Evolutionary conservation across 306 rosid species (phyloP).

Genomic region (Biancaea sappan): DNA sequence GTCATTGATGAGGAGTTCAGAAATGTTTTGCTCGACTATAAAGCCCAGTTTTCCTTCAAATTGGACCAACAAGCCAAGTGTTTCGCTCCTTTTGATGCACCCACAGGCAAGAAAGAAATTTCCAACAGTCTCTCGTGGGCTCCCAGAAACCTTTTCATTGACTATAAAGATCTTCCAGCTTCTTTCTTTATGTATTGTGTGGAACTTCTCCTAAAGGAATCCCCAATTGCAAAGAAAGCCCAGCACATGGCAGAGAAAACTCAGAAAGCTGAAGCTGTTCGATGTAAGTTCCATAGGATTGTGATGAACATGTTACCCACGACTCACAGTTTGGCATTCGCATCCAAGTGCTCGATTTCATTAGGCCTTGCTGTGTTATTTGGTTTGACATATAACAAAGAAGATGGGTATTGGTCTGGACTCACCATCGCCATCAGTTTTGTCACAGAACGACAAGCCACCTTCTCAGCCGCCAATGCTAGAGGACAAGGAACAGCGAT

Average conservation of each 20-base stretch:
- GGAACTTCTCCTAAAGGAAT: conserved; percentile 50
- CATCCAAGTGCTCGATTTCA: conserved; percentile 70
- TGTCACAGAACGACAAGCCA: conserved; percentile 59
- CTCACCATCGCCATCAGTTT: conserved; percentile 68
- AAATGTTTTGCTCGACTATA: conserved; percentile 38
- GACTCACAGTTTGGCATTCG: conserved; percentile 49
- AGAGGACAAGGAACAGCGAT: conserved; percentile 80
- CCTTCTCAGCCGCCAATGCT: conserved; percentile 64
- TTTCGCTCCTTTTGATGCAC: conserved; percentile 41
- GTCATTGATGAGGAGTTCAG: conserved; percentile 54
- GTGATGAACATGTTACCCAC: conserved; percentile 42
- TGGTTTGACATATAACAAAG: conserved; percentile 59
- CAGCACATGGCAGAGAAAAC: not conserved
- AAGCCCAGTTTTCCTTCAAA: conserved; percentile 40
- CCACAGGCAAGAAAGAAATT: conserved; percentile 33
- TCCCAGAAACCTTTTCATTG: conserved; percentile 32
- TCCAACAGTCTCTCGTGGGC: conserved; percentile 26
- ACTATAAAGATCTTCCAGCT: conserved; percentile 48
- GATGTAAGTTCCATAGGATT: conserved; percentile 24
- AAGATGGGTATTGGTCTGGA: conserved; percentile 78
- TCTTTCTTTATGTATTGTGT: conserved; percentile 69
- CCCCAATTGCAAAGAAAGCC: conserved; percentile 31
- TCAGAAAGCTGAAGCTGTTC: conserved; percentile 13
- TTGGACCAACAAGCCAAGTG: conserved; percentile 46
- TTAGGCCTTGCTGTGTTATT: conserved; percentile 69